A percentile compares a stretch with the other conserved stretches of the same genome.
Evolutionary conservation across 2,329 filamentous ascomycete genomes (phyloP).

Genomic region (Aspergillus sp.): DNA sequence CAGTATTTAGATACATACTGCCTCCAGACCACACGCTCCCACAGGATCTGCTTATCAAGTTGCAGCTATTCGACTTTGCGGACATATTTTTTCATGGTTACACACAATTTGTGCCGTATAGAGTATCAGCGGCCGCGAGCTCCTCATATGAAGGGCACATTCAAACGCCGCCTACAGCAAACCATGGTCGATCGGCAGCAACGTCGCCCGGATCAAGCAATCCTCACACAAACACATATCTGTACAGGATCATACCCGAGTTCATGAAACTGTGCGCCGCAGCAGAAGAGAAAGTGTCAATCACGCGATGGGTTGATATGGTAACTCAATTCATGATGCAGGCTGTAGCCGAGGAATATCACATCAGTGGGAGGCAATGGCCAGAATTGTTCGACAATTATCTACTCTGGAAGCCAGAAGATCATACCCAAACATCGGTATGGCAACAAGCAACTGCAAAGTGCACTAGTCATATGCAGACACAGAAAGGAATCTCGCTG

Average conservation of each 20-base stretch:
- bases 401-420: constrained; percentile 39
- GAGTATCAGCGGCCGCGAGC: neutral
- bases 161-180: neutral
- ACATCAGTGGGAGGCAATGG: constrained; percentile 29
- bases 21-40: constrained; percentile 33
- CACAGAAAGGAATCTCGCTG: constrained; percentile 9
- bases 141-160: neutral
- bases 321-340: constrained; percentile 46
- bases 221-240: neutral
- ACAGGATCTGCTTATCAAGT: constrained; percentile 41
- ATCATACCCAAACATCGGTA: constrained; percentile 31
- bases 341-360: constrained; percentile 44
- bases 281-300: constrained; percentile 22
- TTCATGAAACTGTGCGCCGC: constrained; percentile 45
- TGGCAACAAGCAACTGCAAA: constrained; percentile 19
- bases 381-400: constrained; percentile 35
- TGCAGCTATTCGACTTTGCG: constrained; percentile 43
- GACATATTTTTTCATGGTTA: constrained; percentile 40
- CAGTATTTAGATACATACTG: constrained; percentile 41
- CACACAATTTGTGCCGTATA: constrained; percentile 1
- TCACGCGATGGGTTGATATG: constrained; percentile 40
- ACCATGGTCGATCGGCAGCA: neutral
- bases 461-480: constrained; percentile 14
- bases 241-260: constrained; percentile 26
- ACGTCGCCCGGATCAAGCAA: neutral